Evolutionary conservation across 2,329 filamentous ascomycete genomes (phyloP), one percentile per base, ranked within the genome.

Genomic region (Verticillium tricorpus): DNA sequence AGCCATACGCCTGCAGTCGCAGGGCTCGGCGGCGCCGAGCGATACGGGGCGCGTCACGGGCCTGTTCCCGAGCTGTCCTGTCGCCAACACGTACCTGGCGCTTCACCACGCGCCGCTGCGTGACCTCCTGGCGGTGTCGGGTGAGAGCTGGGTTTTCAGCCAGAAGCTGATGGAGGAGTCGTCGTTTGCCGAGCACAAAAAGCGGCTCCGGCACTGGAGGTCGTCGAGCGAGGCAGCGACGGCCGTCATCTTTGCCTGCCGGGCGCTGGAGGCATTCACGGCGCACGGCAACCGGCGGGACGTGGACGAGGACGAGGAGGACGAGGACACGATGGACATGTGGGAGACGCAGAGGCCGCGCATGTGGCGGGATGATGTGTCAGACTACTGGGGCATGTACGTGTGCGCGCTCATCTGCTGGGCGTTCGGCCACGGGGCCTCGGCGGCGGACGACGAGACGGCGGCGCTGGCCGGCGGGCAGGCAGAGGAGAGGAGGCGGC

Each of bases 361-460:
- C 58, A 63, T 56, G 39, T 70, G 68, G 67, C 70, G 73, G 61
- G 68, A 64, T 19, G 77, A 80, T 59, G 73, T 85, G 52, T 80
- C 78, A 2, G 78, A 83, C 64, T 84, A 82, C 67, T 85, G 83
- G 83, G 79, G 75, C 35, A 67, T 86, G 57, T 86, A 87, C 67
- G 80, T 83, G 8, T 85, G 83, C 64, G 76, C 82, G 8, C 76
- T 88, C 58, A 82, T 87, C 65, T 85, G 82, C 73, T 88, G 85
- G 85, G 83, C 84, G 1, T 83, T 81, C 65, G 78, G 79, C 2
- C 74, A 82, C 61, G 70, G 70, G 11, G 63, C 31, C 2, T 63
- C 37, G 59, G 28, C 62, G 60, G 35, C 56, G 56, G 45, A 50
- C 9, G 8, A 12, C 8, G 45, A 14, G 9, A n/a, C 5, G 17